Evolutionary conservation across 352 stramenopile species (phyloP), one percentile per base, ranked within the genome.

Genomic region (Phytophthora vignae): DNA sequence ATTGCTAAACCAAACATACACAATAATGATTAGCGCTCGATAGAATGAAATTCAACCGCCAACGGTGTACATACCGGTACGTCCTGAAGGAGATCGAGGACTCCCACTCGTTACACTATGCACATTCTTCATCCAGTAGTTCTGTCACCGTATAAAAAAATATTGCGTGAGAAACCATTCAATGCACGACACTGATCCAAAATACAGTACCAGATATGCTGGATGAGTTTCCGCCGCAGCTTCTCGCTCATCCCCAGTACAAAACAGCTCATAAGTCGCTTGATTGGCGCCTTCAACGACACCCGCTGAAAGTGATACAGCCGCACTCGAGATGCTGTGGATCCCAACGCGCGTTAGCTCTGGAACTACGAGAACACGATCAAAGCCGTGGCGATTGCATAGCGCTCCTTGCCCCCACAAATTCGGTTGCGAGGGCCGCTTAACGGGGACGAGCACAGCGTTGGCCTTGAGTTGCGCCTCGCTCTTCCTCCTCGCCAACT

Each of bases 91-190:
- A 38, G 66, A 74, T 31, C 67, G 5, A 62, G 21, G n/a, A 29
- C 31, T 65, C 3, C 22, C 60, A 11, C 27, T 64, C n/a, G 46
- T 3, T 38, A 12, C 33, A 73, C 60, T 1, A 15, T 58, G 10
- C 50, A 53, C 60, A 31, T 69, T 81, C 68, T 85, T 85, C 69
- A 72, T 78, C 60, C 82, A 84, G 36, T 78, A 87, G 17, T 84
- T 69, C 83, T 91, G 54, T 3, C 55, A 52, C 5, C 12, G 3
- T 25, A n/a, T 10, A 67, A 38, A 36, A 29, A 36, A 40, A n/a
- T 4, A 54, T 14, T 50, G 19, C 25, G 36, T 31, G 36, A 48
- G 40, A 48, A 15, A 21, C 17, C 15, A 48, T 48, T 9, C 17
- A 55, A 46, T 22, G 17, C 19, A 53, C 22, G 15, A 27, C 33